These are phyloP conservation scores for Triticum dicoccoides DNA, from an alignment of 176 grass and related monocot species.

Conservation along the genomic window DNA sequence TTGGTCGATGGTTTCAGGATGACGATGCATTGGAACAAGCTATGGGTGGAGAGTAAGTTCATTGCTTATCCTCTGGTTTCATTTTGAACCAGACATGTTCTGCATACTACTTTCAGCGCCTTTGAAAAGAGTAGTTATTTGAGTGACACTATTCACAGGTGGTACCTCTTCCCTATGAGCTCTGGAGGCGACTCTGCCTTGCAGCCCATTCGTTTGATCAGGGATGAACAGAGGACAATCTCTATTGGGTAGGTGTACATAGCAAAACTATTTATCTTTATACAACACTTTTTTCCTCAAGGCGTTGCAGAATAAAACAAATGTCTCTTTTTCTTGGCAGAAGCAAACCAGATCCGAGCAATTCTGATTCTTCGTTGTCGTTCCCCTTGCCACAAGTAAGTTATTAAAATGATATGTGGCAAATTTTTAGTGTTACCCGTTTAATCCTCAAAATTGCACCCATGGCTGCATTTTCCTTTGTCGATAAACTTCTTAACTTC, in stretches of 20 bases:
- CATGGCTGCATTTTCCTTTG: neutral
- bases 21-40: constrained; percentile 91
- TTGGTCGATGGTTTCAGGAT: constrained; percentile 87
- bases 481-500: neutral
- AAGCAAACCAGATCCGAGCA: constrained; percentile 40
- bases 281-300: neutral
- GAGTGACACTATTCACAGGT: constrained; percentile 46
- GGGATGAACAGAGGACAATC: constrained; percentile 57
- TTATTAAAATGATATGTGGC: neutral
- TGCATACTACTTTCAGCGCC: neutral
- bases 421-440: neutral
- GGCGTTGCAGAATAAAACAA: neutral
- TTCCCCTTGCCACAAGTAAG: constrained; percentile 66
- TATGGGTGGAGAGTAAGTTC: constrained; percentile 84
- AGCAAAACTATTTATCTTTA: constrained; percentile 24
- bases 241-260: constrained; percentile 62
- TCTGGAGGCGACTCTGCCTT: constrained; percentile 28
- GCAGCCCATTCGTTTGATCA: constrained; percentile 73
- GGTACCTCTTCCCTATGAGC: constrained; percentile 68
- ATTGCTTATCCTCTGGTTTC: constrained; percentile 26
- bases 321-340: constrained; percentile 46
- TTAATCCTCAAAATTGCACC: neutral
- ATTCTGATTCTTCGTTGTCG: constrained; percentile 39
- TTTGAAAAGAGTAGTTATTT: constrained; percentile 9
- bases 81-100: neutral